Evolutionary conservation across 345 rosid species (phyloP).

Genomic region (Erucastrum elatum): DNA sequence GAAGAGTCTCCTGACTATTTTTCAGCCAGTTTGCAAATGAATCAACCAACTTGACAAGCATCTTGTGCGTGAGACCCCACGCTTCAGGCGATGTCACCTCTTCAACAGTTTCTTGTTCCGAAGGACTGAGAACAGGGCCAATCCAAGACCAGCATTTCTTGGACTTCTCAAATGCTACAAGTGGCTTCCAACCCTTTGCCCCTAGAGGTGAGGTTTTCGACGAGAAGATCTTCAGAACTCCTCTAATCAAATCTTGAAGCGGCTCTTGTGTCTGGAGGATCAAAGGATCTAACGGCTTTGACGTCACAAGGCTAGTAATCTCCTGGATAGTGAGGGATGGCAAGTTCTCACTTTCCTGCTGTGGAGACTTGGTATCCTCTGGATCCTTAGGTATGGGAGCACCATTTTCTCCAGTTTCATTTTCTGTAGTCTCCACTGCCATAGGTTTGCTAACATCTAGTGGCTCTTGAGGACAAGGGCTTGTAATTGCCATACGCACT

Average conservation of each 20-base stretch:
- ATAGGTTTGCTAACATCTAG: constrained; percentile 52
- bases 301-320: constrained; percentile 82
- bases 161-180: constrained; percentile 72
- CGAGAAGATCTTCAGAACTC: constrained; percentile 86
- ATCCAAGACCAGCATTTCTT: constrained; percentile 92
- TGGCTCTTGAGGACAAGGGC: constrained; percentile 64
- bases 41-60: constrained; percentile 96
- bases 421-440: constrained; percentile 51
- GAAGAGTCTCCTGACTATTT: constrained; percentile 92
- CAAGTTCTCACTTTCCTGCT: constrained; percentile 45
- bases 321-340: constrained; percentile 84
- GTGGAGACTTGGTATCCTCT: constrained; percentile 46
- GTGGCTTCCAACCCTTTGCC: constrained; percentile 96
- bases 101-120: constrained; percentile 68
- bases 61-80: constrained; percentile 92
- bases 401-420: constrained; percentile 51
- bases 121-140: constrained; percentile 62
- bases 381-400: constrained; percentile 46
- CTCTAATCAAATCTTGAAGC: constrained; percentile 92
- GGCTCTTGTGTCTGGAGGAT: constrained; percentile 96
- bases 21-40: constrained; percentile 97
- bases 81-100: constrained; percentile 96
- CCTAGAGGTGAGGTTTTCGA: constrained; percentile 95
- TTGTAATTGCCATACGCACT: constrained; percentile 83
- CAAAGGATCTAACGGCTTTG: constrained; percentile 93